Evolutionary conservation across 2,329 filamentous ascomycete species (phyloP), one percentile per base, ranked within the genome.

Genomic region (Fragosphaeria purpurea): DNA sequence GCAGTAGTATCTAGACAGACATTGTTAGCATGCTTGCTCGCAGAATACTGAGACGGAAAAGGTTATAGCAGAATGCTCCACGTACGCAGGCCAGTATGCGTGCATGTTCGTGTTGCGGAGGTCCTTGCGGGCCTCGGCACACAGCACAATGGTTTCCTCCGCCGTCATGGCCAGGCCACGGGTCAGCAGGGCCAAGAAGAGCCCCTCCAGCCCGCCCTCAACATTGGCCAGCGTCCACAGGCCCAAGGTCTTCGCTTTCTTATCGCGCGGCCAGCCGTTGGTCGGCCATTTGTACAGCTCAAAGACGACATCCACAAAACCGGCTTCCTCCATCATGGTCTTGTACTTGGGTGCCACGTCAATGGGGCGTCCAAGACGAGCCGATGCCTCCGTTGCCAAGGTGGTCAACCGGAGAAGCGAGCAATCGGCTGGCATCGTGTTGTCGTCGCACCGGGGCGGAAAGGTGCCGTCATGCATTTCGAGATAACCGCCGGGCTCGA

Each of bases 201-300:
- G 59, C 1, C 62, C 62, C 54, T 65, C 59, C 1, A 64, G 57
- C 5, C 61, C 63, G 32, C 46, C 52, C 56, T 62, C 51, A 9
- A 63, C 54, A 41, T 61, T 62, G 32, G 58, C 53, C 33, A 56
- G 47, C 31, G 58, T 56, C 57, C 61, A 62, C 22, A 48, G 30
- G 7, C 64, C 63, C 6, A 65, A 54, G 32, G 57, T 55, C 53
- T 63, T 65, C 50, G 59, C 53, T 46, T 61, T 58, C 31, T 51
- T 53, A 37, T 64, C 60, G 35, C 56, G 55, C 6, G 63, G 59
- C 63, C 64, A 66, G 12, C 55, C 42, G 39, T 62, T 63, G 34
- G 56, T 60, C 2, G 63, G 62, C 50, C 62, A 60, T 45, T 60
- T 58, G 51, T 55, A 59, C 41, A 55, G 53, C 31, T 54, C 56